A percentile compares a stretch with the other conserved stretches of the same genome.
Evolutionary conservation across 305 asterid genomes (phyloP).

Genomic region (Salvia sclarea): DNA sequence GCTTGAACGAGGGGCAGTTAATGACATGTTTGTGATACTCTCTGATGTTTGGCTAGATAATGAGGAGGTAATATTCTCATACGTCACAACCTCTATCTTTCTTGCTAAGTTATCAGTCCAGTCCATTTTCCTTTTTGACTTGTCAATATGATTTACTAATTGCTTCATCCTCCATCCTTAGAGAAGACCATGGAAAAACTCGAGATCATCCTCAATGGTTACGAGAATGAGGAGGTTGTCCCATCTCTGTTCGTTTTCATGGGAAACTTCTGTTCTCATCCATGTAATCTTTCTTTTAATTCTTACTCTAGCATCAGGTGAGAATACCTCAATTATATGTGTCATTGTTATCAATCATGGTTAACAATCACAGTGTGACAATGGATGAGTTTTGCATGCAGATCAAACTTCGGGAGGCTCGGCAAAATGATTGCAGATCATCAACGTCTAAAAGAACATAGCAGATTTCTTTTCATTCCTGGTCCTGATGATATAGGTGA

Average conservation of each 20-base stretch:
- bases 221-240: slow-evolving; percentile 69
- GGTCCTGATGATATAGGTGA: slow-evolving; percentile 95
- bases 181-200: slow-evolving; percentile 88
- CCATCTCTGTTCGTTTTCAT: slow-evolving; percentile 93
- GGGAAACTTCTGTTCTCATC: slow-evolving; percentile 95
- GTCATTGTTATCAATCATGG: slow-evolving; percentile 25
- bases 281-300: slow-evolving; percentile 83
- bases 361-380: slow-evolving; percentile 29
- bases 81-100: slow-evolving; percentile 3
- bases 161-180: slow-evolving; percentile 51
- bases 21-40: slow-evolving; percentile 92
- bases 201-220: slow-evolving; percentile 75
- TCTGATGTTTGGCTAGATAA: slow-evolving; percentile 89
- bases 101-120: slow-evolving; percentile 16
- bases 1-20: slow-evolving; percentile 78
- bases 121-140: slow-evolving; percentile 13
- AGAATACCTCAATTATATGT: slow-evolving; percentile 26
- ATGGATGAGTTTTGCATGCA: slow-evolving; percentile 35
- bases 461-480: slow-evolving; percentile 86
- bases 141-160: slow-evolving; percentile 39
- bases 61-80: slow-evolving; percentile 59
- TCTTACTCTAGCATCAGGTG: slow-evolving; percentile 83
- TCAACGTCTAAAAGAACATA: slow-evolving; percentile 67
- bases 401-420: slow-evolving; percentile 83
- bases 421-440: slow-evolving; percentile 81